A percentile compares a stretch with the other conserved stretches of the same genome.
phyloP scores from a whole-genome alignment of 2,329 filamentous ascomycete genomes.

The Leptographium flavum region DNA sequence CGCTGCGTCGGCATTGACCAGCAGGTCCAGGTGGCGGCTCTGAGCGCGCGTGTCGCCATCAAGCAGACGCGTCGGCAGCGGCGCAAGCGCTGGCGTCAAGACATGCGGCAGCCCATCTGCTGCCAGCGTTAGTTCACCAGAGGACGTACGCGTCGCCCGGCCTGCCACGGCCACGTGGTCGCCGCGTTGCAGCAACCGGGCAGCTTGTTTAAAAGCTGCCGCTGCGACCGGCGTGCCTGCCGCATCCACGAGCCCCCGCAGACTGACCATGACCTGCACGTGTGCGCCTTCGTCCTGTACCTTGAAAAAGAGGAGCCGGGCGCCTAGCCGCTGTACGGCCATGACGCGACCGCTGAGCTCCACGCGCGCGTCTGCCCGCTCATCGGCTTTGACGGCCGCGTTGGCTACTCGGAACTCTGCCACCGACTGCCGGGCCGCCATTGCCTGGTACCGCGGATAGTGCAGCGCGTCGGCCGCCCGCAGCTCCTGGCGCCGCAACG shows the following conservation, averaged over 20 bases:
- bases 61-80: slow-evolving; percentile 56
- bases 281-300: slow-evolving; percentile 57
- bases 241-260: slow-evolving; percentile 27
- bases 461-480: slow-evolving; percentile 29
- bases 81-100: slow-evolving; percentile 65
- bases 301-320: slow-evolving; percentile 74
- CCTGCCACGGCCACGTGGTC: slow-evolving; percentile 71
- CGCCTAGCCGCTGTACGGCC: slow-evolving; percentile 56
- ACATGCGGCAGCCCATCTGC: slow-evolving; percentile 55
- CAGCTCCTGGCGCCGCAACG: slow-evolving; percentile 36
- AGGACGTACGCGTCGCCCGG: slow-evolving; percentile 49
- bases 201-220: slow-evolving; percentile 42
- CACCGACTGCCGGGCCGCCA: slow-evolving; percentile 3
- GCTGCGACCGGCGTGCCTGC: slow-evolving; percentile 17
- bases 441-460: slow-evolving; percentile 34
- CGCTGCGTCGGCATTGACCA: slow-evolving; percentile 55
- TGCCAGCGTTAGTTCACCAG: slow-evolving; percentile 64
- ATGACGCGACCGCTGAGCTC: slow-evolving; percentile 48
- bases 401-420: slow-evolving; percentile 5
- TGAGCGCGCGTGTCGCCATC: slow-evolving; percentile 60
- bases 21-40: slow-evolving; percentile 73
- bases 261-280: slow-evolving; percentile 65
- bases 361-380: slow-evolving; percentile 2
- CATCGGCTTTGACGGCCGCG: neutral
- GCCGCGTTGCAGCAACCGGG: slow-evolving; percentile 57